Evolutionary conservation across 495 filamentous ascomycete species (phyloP), one percentile per base, ranked within the genome.

Genomic region (Penicillium ochrochloron): DNA sequence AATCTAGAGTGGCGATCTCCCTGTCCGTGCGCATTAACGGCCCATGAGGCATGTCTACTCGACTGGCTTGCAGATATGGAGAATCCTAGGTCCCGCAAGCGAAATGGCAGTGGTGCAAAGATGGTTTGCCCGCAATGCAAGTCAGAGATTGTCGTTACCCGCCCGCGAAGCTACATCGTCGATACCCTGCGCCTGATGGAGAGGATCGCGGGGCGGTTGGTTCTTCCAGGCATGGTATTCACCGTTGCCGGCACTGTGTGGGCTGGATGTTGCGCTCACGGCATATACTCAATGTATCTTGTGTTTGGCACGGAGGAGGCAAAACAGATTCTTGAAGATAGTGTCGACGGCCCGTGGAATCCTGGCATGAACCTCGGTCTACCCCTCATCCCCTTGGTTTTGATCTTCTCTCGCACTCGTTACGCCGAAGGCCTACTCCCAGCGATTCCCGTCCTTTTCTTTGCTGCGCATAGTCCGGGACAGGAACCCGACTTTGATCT

Each of bases 91-190:
- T 77, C 82, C 63, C 84, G 79, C 73, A 84, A 81, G 53, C 75
- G 78, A 57, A 83, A 79, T 44, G 78, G 79, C 31, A 61, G 60
- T 53, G 69, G 70, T 21, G 81, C 80, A 60, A 89, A 86, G 60
- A 86, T 97, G 67, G 74, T 83, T 56, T 99, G 95, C 73, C 93
- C 94, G 8, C 89, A 94, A 66, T 99, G 95, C 84, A 94, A 95
- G 71, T 83, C 86, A 1, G 86, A 89, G 62, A 95, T 98, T 64
- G 75, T 82, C 12, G 78, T 98, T 53, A 84, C 86, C 17, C 86
- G 92, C 46, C 92, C 90, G 31, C 83, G 83, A 61, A 92, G 92
- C 74, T 73, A 82, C 37, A 72, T 92, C 42, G 84, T 96, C 21
- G 83, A 86, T 56, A 60, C 83, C 4, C 80, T 88, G 42, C 84